Percentiles rank a stretch among this genome's conserved stretches.
phyloP scores from a whole-genome alignment of 139 green algal species.

The Dunaliella sp. region DNA sequence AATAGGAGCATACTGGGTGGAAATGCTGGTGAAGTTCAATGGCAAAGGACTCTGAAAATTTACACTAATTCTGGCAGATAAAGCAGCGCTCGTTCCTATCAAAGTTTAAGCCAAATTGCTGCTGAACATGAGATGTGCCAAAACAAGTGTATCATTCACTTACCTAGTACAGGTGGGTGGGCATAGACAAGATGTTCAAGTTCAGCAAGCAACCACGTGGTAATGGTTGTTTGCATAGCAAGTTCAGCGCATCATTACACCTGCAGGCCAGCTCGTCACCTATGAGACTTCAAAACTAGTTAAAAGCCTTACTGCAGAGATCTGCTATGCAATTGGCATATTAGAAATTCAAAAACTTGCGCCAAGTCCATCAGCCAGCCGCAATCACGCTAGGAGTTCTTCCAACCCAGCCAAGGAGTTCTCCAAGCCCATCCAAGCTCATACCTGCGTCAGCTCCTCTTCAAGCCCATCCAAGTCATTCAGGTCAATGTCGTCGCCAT shows the following conservation, averaged over 20 bases:
- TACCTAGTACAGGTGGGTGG: too few species aligned
- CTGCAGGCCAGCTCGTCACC: neutral
- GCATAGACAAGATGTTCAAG: too few species aligned
- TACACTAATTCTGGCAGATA: neutral
- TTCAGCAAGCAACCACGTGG: too few species aligned
- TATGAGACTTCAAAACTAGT: neutral
- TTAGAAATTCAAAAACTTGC: neutral
- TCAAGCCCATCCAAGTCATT: conserved; percentile 1
- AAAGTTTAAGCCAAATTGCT: neutral
- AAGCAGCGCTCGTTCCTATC: neutral
- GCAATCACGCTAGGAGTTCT: neutral
- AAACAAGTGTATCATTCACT: too few species aligned
- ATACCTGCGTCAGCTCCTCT: neutral
- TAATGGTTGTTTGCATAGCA: too few species aligned
- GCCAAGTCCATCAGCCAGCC: too few species aligned
- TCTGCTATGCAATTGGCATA: too few species aligned
- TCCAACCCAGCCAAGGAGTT: neutral
- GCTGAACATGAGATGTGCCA: too few species aligned
- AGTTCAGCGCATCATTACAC: too few species aligned
- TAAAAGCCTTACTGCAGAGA: too few species aligned
- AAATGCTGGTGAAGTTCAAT: neutral
- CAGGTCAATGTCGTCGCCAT: neutral
- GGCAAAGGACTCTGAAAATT: neutral
- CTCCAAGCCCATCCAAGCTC: neutral
- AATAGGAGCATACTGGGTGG: neutral